These are phyloP conservation scores for Clitocybe nebularis DNA, from an alignment of 1,284 basidiomycete species.

Conservation along the genomic window DNA sequence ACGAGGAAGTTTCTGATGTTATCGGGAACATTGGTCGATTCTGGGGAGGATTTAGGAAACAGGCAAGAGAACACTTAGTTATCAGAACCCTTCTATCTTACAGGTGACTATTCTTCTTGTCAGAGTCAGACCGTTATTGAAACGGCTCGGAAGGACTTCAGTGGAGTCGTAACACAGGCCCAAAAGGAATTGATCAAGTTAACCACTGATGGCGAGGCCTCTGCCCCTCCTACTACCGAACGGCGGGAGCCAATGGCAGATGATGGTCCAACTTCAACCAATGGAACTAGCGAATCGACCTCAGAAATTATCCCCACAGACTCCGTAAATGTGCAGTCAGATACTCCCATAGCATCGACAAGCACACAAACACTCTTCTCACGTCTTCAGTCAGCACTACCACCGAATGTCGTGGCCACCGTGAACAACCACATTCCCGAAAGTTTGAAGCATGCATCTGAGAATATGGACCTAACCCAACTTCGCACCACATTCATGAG, in stretches of 20 bases:
- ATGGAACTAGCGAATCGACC: neutral
- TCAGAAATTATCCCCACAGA: slow-evolving; percentile 8
- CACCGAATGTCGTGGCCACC: slow-evolving; percentile 66
- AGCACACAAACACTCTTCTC: slow-evolving; percentile 52
- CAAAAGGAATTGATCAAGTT: slow-evolving; percentile 76
- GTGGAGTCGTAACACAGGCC: slow-evolving; percentile 75
- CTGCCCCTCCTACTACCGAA: slow-evolving; percentile 7
- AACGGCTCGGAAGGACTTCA: slow-evolving; percentile 73
- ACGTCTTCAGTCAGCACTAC: slow-evolving; percentile 69
- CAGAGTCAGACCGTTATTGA: slow-evolving; percentile 76
- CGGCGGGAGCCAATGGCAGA: slow-evolving; percentile 1
- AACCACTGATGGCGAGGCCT: slow-evolving; percentile 33
- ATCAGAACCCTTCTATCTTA: too few species aligned
- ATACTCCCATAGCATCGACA: slow-evolving; percentile 17
- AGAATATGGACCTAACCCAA: slow-evolving; percentile 63
- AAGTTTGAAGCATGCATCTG: slow-evolving; percentile 55
- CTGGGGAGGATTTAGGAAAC: slow-evolving; percentile 87
- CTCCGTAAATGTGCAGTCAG: slow-evolving; percentile 3
- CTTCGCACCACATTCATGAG: slow-evolving; percentile 60
- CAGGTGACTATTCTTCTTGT: neutral
- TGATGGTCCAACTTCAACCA: neutral
- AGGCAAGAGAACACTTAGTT: slow-evolving; percentile 65
- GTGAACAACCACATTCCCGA: slow-evolving; percentile 68
- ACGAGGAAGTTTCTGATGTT: slow-evolving; percentile 85
- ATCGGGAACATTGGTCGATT: slow-evolving; percentile 79